These are phyloP conservation scores for Pyrenochaeta sp. DNA, from an alignment of 2,329 filamentous ascomycete species.

Conservation along the genomic window DNA sequence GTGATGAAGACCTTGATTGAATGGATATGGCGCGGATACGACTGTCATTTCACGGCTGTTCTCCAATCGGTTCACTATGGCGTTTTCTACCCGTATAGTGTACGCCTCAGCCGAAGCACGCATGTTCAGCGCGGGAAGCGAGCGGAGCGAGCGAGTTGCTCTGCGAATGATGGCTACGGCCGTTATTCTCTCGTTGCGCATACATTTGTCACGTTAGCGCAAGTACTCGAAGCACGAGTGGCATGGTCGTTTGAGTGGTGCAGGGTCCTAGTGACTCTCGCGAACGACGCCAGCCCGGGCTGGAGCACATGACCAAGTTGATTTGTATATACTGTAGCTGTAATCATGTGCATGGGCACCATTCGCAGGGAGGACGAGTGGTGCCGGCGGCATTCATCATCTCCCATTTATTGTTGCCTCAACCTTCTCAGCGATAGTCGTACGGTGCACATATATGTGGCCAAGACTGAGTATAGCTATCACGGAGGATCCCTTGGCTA, in stretches of 20 bases:
- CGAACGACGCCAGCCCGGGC: conserved; percentile 3
- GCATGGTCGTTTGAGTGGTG: not conserved
- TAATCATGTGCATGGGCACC: not conserved
- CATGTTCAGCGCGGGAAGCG: conserved; percentile 7
- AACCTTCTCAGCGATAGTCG: no score
- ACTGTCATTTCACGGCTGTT: conserved; percentile 23
- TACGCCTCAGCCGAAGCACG: conserved; percentile 21
- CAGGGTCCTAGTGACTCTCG: conserved; percentile 6
- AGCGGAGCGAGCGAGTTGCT: not conserved
- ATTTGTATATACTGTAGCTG: not conserved
- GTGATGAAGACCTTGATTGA: not conserved
- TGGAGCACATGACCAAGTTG: conserved; percentile 4
- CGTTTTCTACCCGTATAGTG: conserved; percentile 17
- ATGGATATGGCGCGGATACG: conserved; percentile 1
- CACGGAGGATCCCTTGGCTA: not conserved
- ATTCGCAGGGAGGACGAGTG: no score
- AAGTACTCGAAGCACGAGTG: no score
- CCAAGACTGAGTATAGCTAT: conserved; percentile 4
- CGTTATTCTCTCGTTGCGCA: not conserved
- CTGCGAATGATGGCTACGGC: conserved; percentile 2
- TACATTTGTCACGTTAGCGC: not conserved
- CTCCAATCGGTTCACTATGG: conserved; percentile 20
- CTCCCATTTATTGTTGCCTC: no score
- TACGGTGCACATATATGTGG: not conserved
- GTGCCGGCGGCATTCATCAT: no score